Conservation (phyloP, 371 early-diverging fungal species). For the Dichotomocladium elegans region DNA sequence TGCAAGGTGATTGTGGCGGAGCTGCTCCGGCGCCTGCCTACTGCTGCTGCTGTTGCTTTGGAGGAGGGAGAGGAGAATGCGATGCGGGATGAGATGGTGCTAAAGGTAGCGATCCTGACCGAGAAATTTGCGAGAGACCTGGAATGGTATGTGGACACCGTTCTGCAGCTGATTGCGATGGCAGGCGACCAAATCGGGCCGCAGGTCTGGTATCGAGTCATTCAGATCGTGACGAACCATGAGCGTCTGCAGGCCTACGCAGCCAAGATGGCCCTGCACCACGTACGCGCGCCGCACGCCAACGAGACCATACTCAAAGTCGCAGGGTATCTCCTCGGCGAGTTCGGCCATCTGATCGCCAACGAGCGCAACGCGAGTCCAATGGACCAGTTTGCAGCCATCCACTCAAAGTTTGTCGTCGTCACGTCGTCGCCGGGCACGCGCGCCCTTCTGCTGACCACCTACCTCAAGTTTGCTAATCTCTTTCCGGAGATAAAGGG, state of each 20-base stretch:
- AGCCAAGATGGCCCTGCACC: conserved; percentile 76
- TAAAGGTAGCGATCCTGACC: conserved; percentile 96
- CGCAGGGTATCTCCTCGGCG: conserved; percentile 94
- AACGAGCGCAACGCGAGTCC: conserved; percentile 80
- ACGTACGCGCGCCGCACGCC: conserved; percentile 79
- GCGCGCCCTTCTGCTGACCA: too few species aligned
- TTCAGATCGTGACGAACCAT: conserved; percentile 91
- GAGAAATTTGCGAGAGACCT: conserved; percentile 96
- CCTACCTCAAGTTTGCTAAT: conserved; percentile 92
- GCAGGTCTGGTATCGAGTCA: conserved; percentile 95
- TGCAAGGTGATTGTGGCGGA: conserved; percentile 88
- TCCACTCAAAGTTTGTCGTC: conserved; percentile 87
- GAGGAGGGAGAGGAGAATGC: conserved; percentile 86
- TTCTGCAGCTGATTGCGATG: conserved; percentile 89
- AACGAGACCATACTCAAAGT: conserved; percentile 94
- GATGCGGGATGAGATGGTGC: conserved; percentile 93
- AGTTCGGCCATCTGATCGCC: conserved; percentile 94
- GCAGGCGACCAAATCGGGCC: conserved; percentile 95
- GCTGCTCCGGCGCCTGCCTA: conserved; percentile 81
- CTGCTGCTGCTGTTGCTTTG: too few species aligned
- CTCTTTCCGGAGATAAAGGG: conserved; percentile 95
- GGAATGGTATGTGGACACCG: conserved; percentile 98
- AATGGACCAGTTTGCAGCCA: conserved; percentile 87
- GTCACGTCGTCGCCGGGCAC: too few species aligned
- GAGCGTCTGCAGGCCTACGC: conserved; percentile 94